Percentiles rank a stretch among this genome's conserved stretches.
phyloP scores from a whole-genome alignment of 345 rosid species.

The Gossypium thurberi region DNA sequence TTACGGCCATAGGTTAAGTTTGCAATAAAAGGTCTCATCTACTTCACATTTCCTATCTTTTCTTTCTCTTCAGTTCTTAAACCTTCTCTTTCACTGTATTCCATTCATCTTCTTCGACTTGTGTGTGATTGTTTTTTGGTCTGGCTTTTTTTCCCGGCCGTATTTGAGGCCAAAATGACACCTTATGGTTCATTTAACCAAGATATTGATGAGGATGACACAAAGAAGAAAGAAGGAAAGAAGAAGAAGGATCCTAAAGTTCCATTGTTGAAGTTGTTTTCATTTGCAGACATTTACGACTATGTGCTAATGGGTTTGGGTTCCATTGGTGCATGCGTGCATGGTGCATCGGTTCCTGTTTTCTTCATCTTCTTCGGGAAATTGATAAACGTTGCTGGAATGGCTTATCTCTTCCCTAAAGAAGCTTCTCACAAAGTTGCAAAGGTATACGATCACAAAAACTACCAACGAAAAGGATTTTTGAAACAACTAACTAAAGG shows the following conservation, averaged over 20 bases:
- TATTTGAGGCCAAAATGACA: constrained; percentile 7
- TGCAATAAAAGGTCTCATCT: constrained; percentile 12
- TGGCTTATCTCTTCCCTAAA: constrained; percentile 74
- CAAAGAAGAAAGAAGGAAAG: constrained; percentile 16
- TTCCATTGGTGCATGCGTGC: constrained; percentile 80
- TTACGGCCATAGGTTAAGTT: not conserved
- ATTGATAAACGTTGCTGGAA: constrained; percentile 66
- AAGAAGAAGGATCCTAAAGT: constrained; percentile 32
- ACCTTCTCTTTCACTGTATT: not conserved
- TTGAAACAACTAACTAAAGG: not conserved
- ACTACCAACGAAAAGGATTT: not conserved
- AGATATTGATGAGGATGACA: constrained; percentile 24
- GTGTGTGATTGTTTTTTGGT: not conserved
- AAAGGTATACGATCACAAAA: constrained; percentile 36
- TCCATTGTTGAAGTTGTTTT: constrained; percentile 56
- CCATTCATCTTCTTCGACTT: not conserved
- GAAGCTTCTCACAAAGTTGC: constrained; percentile 82
- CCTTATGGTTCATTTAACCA: constrained; percentile 8
- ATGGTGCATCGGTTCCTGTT: constrained; percentile 89
- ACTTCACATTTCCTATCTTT: not conserved
- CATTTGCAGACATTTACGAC: constrained; percentile 81
- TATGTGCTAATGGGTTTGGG: constrained; percentile 69
- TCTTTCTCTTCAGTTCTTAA: not conserved
- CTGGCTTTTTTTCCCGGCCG: not conserved
- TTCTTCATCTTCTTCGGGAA: constrained; percentile 92